phyloP scores from a whole-genome alignment of 352 stramenopile genomes.

The Phytophthora brassicae region DNA sequence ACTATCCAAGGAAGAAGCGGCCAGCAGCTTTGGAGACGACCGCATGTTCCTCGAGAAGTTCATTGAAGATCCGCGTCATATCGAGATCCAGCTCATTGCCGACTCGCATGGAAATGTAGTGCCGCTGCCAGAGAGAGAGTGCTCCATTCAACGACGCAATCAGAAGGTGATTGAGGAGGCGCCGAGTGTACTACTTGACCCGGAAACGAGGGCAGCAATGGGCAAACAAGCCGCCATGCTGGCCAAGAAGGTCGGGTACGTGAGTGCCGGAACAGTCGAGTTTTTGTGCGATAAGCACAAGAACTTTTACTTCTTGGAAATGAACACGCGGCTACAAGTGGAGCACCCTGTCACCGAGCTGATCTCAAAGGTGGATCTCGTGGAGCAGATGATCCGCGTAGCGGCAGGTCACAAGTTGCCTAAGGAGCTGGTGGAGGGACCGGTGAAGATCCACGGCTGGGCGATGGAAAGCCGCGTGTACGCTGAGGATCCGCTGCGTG shows the following conservation, averaged over 20 bases:
- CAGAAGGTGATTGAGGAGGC: constrained; percentile 98
- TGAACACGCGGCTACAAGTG: constrained; percentile 95
- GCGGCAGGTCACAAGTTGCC: constrained; percentile 91
- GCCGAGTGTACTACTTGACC: constrained; percentile 87
- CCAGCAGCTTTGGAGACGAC: constrained; percentile 94
- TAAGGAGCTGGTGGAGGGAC: constrained; percentile 66
- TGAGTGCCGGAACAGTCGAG: constrained; percentile 95
- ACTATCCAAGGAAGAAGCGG: constrained; percentile 85
- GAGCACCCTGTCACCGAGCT: constrained; percentile 97
- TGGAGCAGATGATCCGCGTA: constrained; percentile 96
- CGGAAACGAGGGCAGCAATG: constrained; percentile 83
- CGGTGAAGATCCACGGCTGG: constrained; percentile 63
- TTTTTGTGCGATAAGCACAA: constrained; percentile 96
- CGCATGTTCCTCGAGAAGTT: constrained; percentile 97
- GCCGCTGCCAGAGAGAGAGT: constrained; percentile 95
- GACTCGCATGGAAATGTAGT: constrained; percentile 91
- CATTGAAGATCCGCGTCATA: constrained; percentile 96
- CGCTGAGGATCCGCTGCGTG: constrained; percentile 94
- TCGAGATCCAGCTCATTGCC: constrained; percentile 97
- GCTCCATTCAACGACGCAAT: constrained; percentile 96
- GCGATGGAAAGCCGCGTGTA: constrained; percentile 96
- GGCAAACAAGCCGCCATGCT: constrained; percentile 90
- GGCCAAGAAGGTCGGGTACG: constrained; percentile 92
- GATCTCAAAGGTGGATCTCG: constrained; percentile 93
- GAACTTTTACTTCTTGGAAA: constrained; percentile 99